Evolutionary conservation across 768 basidiomycete species (phyloP), one percentile per base, ranked within the genome.

Genomic region (Amanita polypyramis): DNA sequence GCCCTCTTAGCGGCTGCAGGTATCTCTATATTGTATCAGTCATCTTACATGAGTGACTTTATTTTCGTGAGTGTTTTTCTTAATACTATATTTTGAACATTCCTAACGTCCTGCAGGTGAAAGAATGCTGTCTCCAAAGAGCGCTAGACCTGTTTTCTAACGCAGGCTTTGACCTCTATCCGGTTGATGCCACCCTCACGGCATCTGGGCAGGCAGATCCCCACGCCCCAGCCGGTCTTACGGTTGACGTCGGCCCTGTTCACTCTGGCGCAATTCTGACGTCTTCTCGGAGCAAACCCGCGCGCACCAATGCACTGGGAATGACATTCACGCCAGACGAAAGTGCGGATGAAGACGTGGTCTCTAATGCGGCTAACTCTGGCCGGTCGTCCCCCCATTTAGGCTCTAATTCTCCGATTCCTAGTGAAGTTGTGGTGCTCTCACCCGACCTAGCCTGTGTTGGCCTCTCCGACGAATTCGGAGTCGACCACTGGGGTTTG

Each of bases 21-120:
- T 2, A 86, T 90, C 32, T 85, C 82, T 27, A 89, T 90, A 42
- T 67, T 89, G 11, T 90, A 89, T 61, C 83, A 86, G 58, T 85
- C 83, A 4, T 85, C 85, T 2, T 88, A 89, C 61, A 79, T 77
- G 75, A 80, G 83, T 55, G 86, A 89, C 62, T 88, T 83, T 58
- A 84, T 89, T 49, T 80, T 89, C 54, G 85, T 87, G 57, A 54
- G 81, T 33, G 21, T 14, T 21, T 20, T 17, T 39, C 19, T 43
- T 7, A n/a, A n/a, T n/a, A n/a, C n/a, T 15, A 23, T 17, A 8
- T 45, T 19, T 43, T 37, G 9, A 41, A 17, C 17, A 27, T 42
- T 42, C 53, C 57, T 34, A 56, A 47, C 42, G 33, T 35, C 29
- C 23, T 37, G 5, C 56, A 85, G 82, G 82, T 86, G 40, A 84